Evolutionary conservation across 108 stramenopile genomes (phyloP).

Genomic region (Fragilariopsis cylindrus): DNA sequence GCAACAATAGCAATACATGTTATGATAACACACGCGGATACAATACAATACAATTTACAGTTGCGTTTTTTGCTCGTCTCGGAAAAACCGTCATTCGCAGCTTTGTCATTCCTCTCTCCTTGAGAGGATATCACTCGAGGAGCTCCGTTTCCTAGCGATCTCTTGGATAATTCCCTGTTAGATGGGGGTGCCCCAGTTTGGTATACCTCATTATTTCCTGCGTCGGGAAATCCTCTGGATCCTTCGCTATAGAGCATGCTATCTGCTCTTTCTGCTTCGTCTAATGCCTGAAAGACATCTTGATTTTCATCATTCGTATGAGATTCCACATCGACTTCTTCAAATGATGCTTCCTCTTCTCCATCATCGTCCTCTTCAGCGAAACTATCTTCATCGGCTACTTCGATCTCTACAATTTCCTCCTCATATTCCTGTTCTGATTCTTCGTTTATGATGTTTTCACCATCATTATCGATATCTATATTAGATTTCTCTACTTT

Average conservation of each 20-base stretch:
- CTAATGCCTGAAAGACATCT: conserved; percentile 24
- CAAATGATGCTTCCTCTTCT: neutral
- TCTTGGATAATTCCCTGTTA: neutral
- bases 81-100: neutral
- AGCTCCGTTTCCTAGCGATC: neutral
- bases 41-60: conserved; percentile 8
- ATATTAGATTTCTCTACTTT: neutral
- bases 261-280: conserved; percentile 21
- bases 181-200: neutral
- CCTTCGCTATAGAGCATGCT: too few relatives aligned
- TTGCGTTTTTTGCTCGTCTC: neutral
- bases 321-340: conserved; percentile 2
- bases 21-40: conserved; percentile 4
- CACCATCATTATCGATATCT: neutral
- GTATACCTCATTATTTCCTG: neutral
- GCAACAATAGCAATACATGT: conserved; percentile 17
- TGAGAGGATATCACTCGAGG: neutral
- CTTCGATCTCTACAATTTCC: conserved; percentile 13
- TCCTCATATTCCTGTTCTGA: conserved; percentile 11
- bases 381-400: neutral
- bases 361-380: neutral
- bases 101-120: neutral
- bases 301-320: neutral
- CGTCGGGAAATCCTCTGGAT: neutral
- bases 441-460: conserved; percentile 6